A percentile compares a stretch with the other conserved stretches of the same genome.
phyloP scores from a whole-genome alignment of 2,329 filamentous ascomycete species.

The Grosmannia clavigera region DNA sequence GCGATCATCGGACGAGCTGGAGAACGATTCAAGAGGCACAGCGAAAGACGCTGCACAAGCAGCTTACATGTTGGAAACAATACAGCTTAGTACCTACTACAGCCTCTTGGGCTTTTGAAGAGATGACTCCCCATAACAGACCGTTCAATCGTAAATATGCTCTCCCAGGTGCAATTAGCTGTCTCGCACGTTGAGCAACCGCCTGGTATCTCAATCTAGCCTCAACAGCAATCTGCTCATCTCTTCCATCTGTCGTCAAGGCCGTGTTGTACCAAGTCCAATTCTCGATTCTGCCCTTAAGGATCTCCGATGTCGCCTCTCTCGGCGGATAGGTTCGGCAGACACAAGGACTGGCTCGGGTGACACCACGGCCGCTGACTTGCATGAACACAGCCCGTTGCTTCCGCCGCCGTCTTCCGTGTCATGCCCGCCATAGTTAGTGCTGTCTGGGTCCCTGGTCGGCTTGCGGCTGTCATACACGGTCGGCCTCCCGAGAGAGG shows the following conservation, averaged over 20 bases:
- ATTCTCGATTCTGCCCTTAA: neutral
- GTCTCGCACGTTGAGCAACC: slow-evolving; percentile 25
- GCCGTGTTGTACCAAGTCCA: neutral
- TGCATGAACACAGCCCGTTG: neutral
- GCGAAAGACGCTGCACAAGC: neutral
- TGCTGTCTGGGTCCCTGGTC: no score
- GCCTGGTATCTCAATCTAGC: slow-evolving; percentile 19
- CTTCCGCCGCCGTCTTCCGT: neutral
- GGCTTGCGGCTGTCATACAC: slow-evolving; percentile 4
- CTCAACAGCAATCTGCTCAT: slow-evolving; percentile 9
- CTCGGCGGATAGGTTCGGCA: neutral
- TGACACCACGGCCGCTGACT: neutral
- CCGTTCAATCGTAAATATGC: neutral
- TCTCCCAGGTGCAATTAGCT: slow-evolving; percentile 3
- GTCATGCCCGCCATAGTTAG: no score
- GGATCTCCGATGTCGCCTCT: slow-evolving; percentile 13
- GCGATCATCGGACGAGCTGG: slow-evolving; percentile 6
- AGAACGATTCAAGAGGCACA: neutral
- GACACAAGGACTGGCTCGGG: neutral
- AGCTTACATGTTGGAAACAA: neutral
- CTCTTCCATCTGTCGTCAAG: neutral
- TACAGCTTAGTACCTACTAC: neutral
- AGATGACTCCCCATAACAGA: neutral
- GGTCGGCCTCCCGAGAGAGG: neutral
- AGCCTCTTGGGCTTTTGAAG: neutral